Base-by-base conservation (phyloP, 345 rosid genomes). In the Citrus maxima region DNA sequence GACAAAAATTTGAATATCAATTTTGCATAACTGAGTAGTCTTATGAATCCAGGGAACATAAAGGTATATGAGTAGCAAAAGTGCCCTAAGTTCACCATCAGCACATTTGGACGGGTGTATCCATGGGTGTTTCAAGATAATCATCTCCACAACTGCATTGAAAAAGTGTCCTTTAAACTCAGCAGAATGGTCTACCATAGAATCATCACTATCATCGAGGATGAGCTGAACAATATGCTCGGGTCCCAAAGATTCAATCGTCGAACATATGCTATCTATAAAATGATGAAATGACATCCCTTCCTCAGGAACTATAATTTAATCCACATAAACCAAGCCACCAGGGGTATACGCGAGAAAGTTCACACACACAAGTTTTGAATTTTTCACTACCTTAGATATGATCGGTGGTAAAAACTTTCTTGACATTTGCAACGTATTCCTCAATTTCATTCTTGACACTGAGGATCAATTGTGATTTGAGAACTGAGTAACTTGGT, bases 201-300 rank as follows among this genome's bases (percentile, higher is more conserved):
- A 28, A 59, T 34, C 37, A 5, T 25, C 51, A 13, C 10, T 19
- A 37, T 67, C 24, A 40, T 67, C 38, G 2, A 62, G 58, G 42
- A 67, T 16, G 22, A 46, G 59, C 55, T 79, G 78, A 25, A 74
- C 73, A 55, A 74, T 68, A 46, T 67, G 25, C 24, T 42, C 2
- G 4, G 51, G 62, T 1, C 78, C 78, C 32, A 73, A 27, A 56
- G 64, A 46, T 13, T 60, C 34, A 61, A 70, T 71, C 32, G 34
- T 35, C 2, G 60, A 38, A 70, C 13, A 22, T 40, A 78, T 22
- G 49, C 6, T 24, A 16, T 69, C 27, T 54, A 51, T 25, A 18
- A 35, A 27, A 55, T 51, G 32, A 68, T 18, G 24, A 59, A 37
- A 58, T 38, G 22, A 3, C 49, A 28, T 42, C 10, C 51, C 46